A percentile compares a stretch with the other conserved stretches of the same genome.
Evolutionary conservation across 1,284 basidiomycete species (phyloP).

Genomic region (Microbotryum lychnidis-dioicae): DNA sequence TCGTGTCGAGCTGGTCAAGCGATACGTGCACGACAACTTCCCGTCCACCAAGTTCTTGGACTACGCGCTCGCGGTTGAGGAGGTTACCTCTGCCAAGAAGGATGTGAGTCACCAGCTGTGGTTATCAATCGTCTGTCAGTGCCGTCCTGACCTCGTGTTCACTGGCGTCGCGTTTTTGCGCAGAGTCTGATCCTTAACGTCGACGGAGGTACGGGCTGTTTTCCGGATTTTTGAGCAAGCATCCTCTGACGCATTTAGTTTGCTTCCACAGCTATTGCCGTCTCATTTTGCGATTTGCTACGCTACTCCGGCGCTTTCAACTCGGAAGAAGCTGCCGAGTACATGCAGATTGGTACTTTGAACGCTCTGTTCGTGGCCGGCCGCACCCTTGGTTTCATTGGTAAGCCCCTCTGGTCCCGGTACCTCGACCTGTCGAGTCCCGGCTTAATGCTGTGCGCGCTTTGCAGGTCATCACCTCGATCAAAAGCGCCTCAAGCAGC

Average conservation of each 20-base stretch:
- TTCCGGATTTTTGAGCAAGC: conserved; percentile 45
- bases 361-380: conserved; percentile 97
- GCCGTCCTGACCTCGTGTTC: no score
- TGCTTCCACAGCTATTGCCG: conserved; percentile 55
- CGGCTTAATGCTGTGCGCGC: not conserved
- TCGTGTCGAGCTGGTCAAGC: conserved; percentile 95
- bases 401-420: conserved; percentile 60
- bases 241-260: not conserved
- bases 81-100: conserved; percentile 96
- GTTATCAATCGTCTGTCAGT: no score
- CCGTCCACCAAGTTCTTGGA: conserved; percentile 67
- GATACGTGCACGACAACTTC: conserved; percentile 94
- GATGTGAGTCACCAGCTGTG: conserved; percentile 53
- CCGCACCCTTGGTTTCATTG: conserved; percentile 94
- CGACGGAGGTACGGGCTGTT: conserved; percentile 93
- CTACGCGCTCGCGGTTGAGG: conserved; percentile 89
- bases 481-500: conserved; percentile 84
- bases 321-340: conserved; percentile 91
- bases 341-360: conserved; percentile 80
- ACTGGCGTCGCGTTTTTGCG: not conserved
- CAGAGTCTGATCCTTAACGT: conserved; percentile 76
- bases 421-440: not conserved
- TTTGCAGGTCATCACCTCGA: conserved; percentile 51
- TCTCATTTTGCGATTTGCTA: conserved; percentile 94
- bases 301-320: conserved; percentile 91